These are phyloP conservation scores for Aegilops speltoides DNA, from an alignment of 176 grass and related monocot species.

Conservation along the genomic window DNA sequence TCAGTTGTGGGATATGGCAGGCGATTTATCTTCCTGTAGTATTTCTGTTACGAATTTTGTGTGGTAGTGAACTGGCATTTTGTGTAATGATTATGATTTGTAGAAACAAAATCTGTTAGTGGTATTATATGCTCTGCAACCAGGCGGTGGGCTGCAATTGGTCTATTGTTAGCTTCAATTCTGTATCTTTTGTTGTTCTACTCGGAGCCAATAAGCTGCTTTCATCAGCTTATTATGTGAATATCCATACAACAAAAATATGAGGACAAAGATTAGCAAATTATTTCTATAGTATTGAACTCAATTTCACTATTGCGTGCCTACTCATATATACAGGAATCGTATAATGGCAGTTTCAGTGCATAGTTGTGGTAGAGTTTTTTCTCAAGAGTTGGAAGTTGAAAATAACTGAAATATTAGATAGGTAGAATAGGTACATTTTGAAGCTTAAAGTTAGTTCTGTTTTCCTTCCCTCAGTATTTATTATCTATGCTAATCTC, in stretches of 20 bases:
- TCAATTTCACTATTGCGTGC: background rate
- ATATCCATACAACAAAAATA: background rate
- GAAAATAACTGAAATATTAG: background rate
- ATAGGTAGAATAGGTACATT: background rate
- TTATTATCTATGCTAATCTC: background rate
- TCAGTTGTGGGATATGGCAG: background rate
- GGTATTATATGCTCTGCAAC: background rate
- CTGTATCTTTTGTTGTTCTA: background rate
- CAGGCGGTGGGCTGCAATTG: background rate
- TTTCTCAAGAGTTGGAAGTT: background rate
- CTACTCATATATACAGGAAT: background rate
- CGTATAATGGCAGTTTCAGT: background rate
- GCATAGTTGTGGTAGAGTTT: background rate
- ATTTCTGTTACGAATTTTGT: background rate
- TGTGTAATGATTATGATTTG: background rate
- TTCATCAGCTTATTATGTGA: background rate
- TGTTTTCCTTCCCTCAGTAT: background rate
- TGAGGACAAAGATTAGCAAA: background rate
- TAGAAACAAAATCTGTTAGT: background rate
- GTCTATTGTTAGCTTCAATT: background rate
- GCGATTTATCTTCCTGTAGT: background rate
- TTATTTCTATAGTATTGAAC: background rate
- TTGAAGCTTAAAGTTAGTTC: background rate
- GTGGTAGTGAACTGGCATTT: background rate
- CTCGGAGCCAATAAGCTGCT: background rate